These are phyloP conservation scores for Melampsora larici-populina DNA, from an alignment of 1,284 basidiomycete genomes.

Conservation along the genomic window DNA sequence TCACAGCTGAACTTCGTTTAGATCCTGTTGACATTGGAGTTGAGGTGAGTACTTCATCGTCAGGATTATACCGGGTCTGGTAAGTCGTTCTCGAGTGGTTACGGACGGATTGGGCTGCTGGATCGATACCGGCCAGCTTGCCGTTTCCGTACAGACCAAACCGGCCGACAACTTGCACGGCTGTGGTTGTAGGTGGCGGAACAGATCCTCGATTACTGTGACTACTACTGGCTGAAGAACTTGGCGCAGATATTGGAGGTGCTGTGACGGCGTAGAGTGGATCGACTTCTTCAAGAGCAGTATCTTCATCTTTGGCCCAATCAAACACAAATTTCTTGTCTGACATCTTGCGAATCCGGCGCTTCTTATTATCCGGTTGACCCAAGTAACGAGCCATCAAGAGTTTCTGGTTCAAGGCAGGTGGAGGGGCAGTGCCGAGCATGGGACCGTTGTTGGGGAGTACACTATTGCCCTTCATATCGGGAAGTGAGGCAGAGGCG, in stretches of 20 bases:
- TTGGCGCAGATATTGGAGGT: conserved; percentile 11
- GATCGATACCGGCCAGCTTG: conserved; percentile 41
- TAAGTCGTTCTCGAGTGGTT: neutral
- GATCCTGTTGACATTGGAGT: conserved; percentile 28
- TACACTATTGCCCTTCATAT: conserved; percentile 1
- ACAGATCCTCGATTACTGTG: conserved; percentile 19
- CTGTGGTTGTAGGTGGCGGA: conserved; percentile 9
- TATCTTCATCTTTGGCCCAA: conserved; percentile 93
- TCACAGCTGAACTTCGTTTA: conserved; percentile 57
- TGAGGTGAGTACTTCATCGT: conserved; percentile 36
- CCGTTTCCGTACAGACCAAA: conserved; percentile 41
- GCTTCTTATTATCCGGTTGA: conserved; percentile 64
- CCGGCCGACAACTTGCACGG: conserved; percentile 23
- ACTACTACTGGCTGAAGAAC: neutral
- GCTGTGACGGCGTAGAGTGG: conserved; percentile 47
- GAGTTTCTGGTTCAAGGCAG: conserved; percentile 41
- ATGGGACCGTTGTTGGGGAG: conserved; percentile 24
- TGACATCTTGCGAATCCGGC: conserved; percentile 84
- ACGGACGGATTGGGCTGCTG: conserved; percentile 13
- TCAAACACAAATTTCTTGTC: conserved; percentile 98
- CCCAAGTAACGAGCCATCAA: conserved; percentile 40
- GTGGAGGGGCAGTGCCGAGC: conserved; percentile 26
- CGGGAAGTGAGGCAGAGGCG: conserved; percentile 11
- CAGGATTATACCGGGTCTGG: conserved; percentile 13
- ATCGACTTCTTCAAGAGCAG: conserved; percentile 58